Base-by-base conservation (phyloP, 164 flowering plant species). In the Magnolia officinalis region DNA sequence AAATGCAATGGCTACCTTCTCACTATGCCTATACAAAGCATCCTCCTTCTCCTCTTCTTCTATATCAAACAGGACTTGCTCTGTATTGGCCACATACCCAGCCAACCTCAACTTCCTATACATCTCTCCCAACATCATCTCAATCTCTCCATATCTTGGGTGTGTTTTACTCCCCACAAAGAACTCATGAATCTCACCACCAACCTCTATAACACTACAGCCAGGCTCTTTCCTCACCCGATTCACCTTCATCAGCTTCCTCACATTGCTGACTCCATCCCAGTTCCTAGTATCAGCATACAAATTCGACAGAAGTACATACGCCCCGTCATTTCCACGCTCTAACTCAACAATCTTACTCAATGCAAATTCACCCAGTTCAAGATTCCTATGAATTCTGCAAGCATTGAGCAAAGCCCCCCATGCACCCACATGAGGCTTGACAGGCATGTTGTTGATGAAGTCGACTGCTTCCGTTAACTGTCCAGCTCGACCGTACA, bases 341-440 rank as follows among this genome's bases (percentile, higher is more conserved):
- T 90, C 94, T 8, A 89, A 67, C 80, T 89, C 89, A 7, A 86
- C 77, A 29, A 90, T 11, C 72, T 85, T 86, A 59, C 79, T 81
- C 24, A 78, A 80, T 16, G 91, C 90, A 51, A 85, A 75, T 77
- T 85, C 84, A 58, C 84, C 92, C 81, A 89, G 3, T 67, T 89
- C 83, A 61, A 61, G 50, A 63, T 88, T 84, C 55, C 78, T 84
- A 72, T 88, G 80, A 72, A 84, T 82, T 74, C 78, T 84, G 76
- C 88, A 88, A 45, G 89, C 91, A 72, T 80, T 78, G 6, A 89
- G 88, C 78, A 89, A 70, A 59, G 93, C 88, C 0, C 89, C 89
- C 93, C 93, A 90, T 63, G 86, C 89, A 64, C 85, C 90, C 2
- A 76, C 83, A 80, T 89, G 87, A 50, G 92, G 90, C 75, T 82